Percentiles rank a stretch among this genome's conserved stretches.
These are phyloP conservation scores for Melanopsichium pennsylvanicum DNA, from an alignment of 1,284 basidiomycete species.

Conservation along the genomic window DNA sequence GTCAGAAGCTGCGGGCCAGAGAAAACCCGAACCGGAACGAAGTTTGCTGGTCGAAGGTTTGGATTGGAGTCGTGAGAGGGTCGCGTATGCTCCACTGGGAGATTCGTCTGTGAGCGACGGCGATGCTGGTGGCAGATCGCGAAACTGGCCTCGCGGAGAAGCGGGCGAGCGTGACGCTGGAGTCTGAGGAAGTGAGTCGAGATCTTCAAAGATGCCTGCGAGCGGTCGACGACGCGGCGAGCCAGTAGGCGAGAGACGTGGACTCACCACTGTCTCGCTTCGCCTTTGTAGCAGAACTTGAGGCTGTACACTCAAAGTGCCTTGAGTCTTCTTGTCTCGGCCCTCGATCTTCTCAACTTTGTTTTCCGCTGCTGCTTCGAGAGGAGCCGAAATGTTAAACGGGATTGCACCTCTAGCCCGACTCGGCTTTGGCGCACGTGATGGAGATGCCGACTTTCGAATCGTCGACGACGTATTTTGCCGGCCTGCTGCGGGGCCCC, in stretches of 20 bases:
- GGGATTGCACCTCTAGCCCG: slow-evolving; percentile 31
- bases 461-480: slow-evolving; percentile 10
- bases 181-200: slow-evolving; percentile 18
- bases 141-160: slow-evolving; percentile 9
- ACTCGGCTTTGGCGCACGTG: slow-evolving; percentile 6
- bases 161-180: slow-evolving; percentile 9
- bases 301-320: too few relatives aligned
- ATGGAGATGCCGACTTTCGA: slow-evolving; percentile 27
- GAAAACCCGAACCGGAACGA: slow-evolving; percentile 32
- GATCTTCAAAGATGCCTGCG: slow-evolving; percentile 35
- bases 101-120: slow-evolving; percentile 22
- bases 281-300: neutral
- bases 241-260: slow-evolving; percentile 11
- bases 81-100: slow-evolving; percentile 37
- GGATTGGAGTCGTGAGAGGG: slow-evolving; percentile 31
- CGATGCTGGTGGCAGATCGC: slow-evolving; percentile 12
- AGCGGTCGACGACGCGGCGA: slow-evolving; percentile 31
- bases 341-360: too few relatives aligned
- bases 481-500: slow-evolving; percentile 34
- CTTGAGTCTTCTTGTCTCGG: too few relatives aligned
- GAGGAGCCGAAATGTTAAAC: slow-evolving; percentile 30
- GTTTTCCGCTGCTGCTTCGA: too few relatives aligned
- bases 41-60: slow-evolving; percentile 28
- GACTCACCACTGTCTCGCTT: neutral
- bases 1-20: slow-evolving; percentile 15